These are phyloP conservation scores for Blepharisma undulans DNA, from an alignment of 169 alveolate species.

Conservation along the genomic window DNA sequence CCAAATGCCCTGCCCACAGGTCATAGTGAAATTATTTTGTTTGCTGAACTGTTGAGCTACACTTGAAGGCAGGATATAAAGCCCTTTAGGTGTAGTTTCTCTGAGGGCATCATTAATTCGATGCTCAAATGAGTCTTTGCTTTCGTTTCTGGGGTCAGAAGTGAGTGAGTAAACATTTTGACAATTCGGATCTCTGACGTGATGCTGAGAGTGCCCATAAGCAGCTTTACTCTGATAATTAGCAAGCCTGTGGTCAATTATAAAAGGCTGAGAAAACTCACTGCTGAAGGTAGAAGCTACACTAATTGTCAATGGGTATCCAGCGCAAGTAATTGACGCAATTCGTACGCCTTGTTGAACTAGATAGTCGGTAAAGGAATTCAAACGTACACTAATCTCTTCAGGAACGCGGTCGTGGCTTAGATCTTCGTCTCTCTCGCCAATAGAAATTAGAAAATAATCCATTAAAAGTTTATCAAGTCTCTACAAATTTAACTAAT, in stretches of 20 bases:
- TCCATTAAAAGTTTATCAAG: background rate
- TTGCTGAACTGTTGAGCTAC: background rate
- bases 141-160: background rate
- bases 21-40: background rate
- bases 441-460: background rate
- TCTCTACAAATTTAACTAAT: background rate
- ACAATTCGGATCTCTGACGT: background rate
- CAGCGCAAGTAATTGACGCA: background rate
- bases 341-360: background rate
- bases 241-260: background rate
- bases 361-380: background rate
- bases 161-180: background rate
- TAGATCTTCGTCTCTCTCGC: background rate
- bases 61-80: background rate
- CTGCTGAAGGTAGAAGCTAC: background rate
- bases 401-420: background rate
- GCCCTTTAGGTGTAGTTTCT: background rate
- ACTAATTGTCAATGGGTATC: background rate
- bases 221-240: background rate
- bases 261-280: background rate
- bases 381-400: background rate
- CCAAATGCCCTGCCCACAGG: background rate
- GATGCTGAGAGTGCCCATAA: background rate
- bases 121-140: background rate
- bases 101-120: background rate